phyloP scores from a whole-genome alignment of 2,329 filamentous ascomycete species.

The Hypoxylon sp. region DNA sequence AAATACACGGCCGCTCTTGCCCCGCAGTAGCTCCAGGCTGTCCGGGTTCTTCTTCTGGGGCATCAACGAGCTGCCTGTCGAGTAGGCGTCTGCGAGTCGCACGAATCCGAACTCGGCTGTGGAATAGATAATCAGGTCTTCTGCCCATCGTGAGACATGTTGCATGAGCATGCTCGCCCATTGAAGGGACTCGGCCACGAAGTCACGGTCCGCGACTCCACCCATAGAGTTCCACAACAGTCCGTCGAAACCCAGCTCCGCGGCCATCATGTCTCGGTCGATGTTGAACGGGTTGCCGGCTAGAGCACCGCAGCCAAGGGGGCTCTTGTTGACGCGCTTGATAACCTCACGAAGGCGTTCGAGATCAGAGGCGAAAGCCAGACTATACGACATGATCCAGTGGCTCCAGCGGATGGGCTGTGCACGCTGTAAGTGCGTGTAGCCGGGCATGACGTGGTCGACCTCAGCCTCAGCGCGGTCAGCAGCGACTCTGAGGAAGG shows the following conservation, averaged over 20 bases:
- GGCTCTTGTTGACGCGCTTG: constrained; percentile 74
- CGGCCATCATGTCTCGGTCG: constrained; percentile 78
- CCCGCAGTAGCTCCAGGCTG: constrained; percentile 78
- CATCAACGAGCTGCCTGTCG: constrained; percentile 82
- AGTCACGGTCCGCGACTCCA: constrained; percentile 79
- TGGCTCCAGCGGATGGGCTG: constrained; percentile 81
- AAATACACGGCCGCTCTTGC: constrained; percentile 75
- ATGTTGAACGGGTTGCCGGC: constrained; percentile 83
- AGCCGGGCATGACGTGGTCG: constrained; percentile 80
- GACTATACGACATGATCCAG: constrained; percentile 79
- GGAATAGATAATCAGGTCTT: constrained; percentile 83
- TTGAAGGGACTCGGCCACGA: constrained; percentile 79
- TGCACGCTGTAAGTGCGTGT: constrained; percentile 83
- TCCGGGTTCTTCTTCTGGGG: constrained; percentile 90
- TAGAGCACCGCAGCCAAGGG: constrained; percentile 78
- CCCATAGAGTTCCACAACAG: constrained; percentile 79
- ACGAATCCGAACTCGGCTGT: constrained; percentile 83
- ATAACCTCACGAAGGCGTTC: constrained; percentile 77
- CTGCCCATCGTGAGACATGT: constrained; percentile 79
- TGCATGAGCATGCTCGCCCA: constrained; percentile 79
- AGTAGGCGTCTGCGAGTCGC: constrained; percentile 82
- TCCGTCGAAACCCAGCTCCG: constrained; percentile 80
- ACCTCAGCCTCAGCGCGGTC: constrained; percentile 78
- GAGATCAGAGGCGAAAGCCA: constrained; percentile 76
- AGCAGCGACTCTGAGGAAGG: constrained; percentile 78